A percentile compares a stretch with the other conserved stretches of the same genome.
Conservation (phyloP, 2,329 filamentous ascomycete species). For the Scortechinia acanthostroma region DNA sequence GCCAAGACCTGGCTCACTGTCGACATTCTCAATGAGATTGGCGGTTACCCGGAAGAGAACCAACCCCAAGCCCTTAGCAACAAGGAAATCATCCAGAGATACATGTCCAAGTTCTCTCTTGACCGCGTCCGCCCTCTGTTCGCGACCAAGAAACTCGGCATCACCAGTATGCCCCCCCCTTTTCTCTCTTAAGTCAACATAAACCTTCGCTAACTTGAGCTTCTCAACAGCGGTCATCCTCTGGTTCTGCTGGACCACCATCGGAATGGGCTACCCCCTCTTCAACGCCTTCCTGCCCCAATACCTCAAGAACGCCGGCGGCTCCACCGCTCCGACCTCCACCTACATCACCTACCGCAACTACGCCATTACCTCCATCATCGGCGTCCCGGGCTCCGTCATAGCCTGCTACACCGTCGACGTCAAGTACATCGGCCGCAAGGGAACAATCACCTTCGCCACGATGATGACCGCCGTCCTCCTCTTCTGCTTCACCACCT, state of each 20-base stretch:
- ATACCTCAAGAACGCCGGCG: conserved; percentile 23
- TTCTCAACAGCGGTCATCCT: conserved; percentile 17
- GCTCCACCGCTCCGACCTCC: conserved; percentile 12
- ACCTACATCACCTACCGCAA: conserved; percentile 23
- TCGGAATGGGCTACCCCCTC: conserved; percentile 35
- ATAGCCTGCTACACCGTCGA: conserved; percentile 29
- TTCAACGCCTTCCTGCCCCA: conserved; percentile 36
- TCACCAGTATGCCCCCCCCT: conserved; percentile 5
- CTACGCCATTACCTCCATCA: conserved; percentile 15
- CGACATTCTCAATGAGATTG: conserved; percentile 18
- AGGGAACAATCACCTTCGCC: conserved; percentile 33
- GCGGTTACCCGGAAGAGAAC: conserved; percentile 12
- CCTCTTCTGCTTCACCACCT: conserved; percentile 33
- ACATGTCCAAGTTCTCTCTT: background rate
- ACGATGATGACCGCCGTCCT: conserved; percentile 33
- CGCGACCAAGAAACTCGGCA: conserved; percentile 11
- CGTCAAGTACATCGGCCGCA: conserved; percentile 24
- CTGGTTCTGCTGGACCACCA: conserved; percentile 32
- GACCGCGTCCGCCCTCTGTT: conserved; percentile 16
- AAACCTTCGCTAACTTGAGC: too few relatives aligned
- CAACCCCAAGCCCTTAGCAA: conserved; percentile 4
- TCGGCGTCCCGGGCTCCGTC: conserved; percentile 28
- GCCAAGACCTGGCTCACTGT: conserved; percentile 16
- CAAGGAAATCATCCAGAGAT: background rate
- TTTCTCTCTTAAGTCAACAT: too few relatives aligned